Conservation (phyloP, 495 filamentous ascomycete species). For the Xylaria acuta region DNA sequence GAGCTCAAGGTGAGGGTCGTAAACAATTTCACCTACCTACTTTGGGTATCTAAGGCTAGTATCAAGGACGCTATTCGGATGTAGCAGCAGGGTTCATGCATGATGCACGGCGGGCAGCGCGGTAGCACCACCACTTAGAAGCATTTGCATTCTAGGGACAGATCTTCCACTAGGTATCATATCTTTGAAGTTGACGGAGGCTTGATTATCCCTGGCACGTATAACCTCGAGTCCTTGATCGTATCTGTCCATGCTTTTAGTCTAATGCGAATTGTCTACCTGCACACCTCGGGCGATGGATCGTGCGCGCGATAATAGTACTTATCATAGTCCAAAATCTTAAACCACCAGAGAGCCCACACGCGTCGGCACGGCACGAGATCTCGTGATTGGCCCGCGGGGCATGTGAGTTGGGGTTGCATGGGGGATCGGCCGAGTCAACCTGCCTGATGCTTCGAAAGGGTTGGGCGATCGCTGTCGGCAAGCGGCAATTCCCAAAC, state of each 20-base stretch:
- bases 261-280: not conserved
- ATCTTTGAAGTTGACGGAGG: not conserved
- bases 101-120: constrained; percentile 22
- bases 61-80: constrained; percentile 15
- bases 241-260: not conserved
- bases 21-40: constrained; percentile 22
- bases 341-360: not conserved
- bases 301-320: constrained; percentile 6
- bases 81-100: constrained; percentile 22
- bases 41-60: constrained; percentile 4
- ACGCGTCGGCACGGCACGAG: constrained; percentile 16
- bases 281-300: not conserved
- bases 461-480: constrained; percentile 28
- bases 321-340: constrained; percentile 10
- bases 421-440: constrained; percentile 13
- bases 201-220: not conserved
- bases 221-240: not conserved
- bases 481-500: constrained; percentile 26
- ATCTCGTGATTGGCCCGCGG: constrained; percentile 24
- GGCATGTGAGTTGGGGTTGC: constrained; percentile 24
- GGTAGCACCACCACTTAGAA: constrained; percentile 26
- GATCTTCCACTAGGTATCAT: not conserved
- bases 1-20: constrained; percentile 19
- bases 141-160: not conserved
- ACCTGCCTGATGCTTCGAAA: constrained; percentile 17